A percentile compares a stretch with the other conserved stretches of the same genome.
Conservation (phyloP, 805 yeast genomes). For the Saturnispora dispora region DNA sequence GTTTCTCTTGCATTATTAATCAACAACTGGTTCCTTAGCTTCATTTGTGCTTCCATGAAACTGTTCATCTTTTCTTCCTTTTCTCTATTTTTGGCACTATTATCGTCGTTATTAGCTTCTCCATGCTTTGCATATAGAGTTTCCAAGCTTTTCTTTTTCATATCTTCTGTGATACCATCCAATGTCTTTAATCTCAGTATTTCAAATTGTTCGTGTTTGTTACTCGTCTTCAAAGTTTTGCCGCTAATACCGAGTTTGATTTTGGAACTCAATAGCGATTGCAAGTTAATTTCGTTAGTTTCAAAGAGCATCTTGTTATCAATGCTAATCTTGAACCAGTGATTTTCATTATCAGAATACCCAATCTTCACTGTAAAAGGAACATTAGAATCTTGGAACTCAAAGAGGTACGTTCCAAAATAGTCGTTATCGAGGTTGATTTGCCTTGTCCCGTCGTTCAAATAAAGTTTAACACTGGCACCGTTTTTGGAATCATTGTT, state of each 20-base stretch:
- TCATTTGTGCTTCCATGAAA: background rate
- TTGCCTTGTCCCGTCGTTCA: slow-evolving; percentile 47
- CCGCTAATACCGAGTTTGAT: slow-evolving; percentile 50
- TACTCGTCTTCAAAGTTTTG: slow-evolving; percentile 27
- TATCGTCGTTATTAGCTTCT: background rate
- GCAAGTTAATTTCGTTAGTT: slow-evolving; percentile 45
- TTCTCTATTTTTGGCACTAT: background rate
- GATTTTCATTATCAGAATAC: slow-evolving; percentile 30
- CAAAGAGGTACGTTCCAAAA: slow-evolving; percentile 27
- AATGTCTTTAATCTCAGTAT: slow-evolving; percentile 49
- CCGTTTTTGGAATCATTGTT: slow-evolving; percentile 36
- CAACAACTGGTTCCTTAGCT: background rate
- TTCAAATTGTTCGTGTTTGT: slow-evolving; percentile 51
- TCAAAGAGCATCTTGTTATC: slow-evolving; percentile 66
- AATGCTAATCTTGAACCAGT: slow-evolving; percentile 48
- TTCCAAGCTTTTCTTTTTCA: slow-evolving; percentile 18
- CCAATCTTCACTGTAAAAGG: slow-evolving; percentile 63
- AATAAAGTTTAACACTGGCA: slow-evolving; percentile 46
- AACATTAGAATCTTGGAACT: slow-evolving; percentile 57
- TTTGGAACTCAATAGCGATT: slow-evolving; percentile 23
- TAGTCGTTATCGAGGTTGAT: slow-evolving; percentile 20
- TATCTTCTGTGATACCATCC: slow-evolving; percentile 32
- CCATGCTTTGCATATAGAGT: slow-evolving; percentile 23
- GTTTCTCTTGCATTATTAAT: background rate
- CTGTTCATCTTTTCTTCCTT: background rate